These are phyloP conservation scores for Pisolithus sp. DNA, from an alignment of 768 basidiomycete species.

Conservation along the genomic window DNA sequence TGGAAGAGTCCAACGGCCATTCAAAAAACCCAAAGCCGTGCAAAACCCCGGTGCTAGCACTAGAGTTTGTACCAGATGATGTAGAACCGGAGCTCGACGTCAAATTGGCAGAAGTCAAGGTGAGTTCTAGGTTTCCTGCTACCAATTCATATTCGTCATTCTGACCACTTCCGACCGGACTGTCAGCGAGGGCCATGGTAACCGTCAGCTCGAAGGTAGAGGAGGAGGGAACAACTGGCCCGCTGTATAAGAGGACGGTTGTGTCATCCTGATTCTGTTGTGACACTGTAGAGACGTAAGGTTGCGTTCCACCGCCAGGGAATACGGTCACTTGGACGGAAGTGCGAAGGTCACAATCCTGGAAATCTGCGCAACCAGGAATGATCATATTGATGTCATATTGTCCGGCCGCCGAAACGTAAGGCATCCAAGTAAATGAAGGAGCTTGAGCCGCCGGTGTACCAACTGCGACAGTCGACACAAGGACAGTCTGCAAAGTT, in stretches of 20 bases:
- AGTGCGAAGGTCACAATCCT: constrained; percentile 77
- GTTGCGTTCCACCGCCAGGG: constrained; percentile 60
- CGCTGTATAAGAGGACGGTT: constrained; percentile 65
- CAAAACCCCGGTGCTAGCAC: constrained; percentile 30
- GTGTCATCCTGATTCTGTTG: constrained; percentile 66
- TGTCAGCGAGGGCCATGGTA: constrained; percentile 62
- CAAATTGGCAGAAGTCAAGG: constrained; percentile 57
- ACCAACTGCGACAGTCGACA: constrained; percentile 59
- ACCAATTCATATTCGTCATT: constrained; percentile 74
- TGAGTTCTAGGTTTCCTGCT: constrained; percentile 79
- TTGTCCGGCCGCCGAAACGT: constrained; percentile 81
- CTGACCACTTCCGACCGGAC: constrained; percentile 56
- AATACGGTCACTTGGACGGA: constrained; percentile 78
- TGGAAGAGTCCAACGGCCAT: constrained; percentile 55
- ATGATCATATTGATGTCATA: constrained; percentile 82
- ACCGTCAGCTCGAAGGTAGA: constrained; percentile 68
- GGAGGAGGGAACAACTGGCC: constrained; percentile 73
- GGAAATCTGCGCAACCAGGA: constrained; percentile 78
- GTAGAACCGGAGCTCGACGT: constrained; percentile 29
- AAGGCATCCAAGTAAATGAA: constrained; percentile 84
- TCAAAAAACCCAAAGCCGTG: constrained; percentile 84
- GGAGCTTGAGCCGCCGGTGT: constrained; percentile 59
- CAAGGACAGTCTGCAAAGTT: constrained; percentile 70
- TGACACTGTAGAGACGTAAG: constrained; percentile 63
- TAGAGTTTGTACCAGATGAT: constrained; percentile 24